These are phyloP conservation scores for Xylariaceae sp. DNA, from an alignment of 2,329 filamentous ascomycete genomes.

Conservation along the genomic window DNA sequence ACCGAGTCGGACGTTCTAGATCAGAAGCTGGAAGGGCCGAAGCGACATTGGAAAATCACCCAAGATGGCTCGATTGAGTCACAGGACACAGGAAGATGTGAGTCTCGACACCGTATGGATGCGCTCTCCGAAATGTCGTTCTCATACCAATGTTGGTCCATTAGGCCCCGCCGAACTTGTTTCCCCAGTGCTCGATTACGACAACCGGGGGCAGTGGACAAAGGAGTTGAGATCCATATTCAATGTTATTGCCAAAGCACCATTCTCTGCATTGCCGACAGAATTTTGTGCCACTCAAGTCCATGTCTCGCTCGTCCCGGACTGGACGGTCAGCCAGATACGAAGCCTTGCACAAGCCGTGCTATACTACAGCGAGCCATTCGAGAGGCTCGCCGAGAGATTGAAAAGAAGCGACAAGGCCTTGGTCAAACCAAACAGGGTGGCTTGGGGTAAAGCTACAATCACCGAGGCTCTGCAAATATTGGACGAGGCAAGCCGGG, in stretches of 20 bases:
- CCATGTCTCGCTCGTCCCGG: constrained; percentile 31
- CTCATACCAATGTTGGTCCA: neutral
- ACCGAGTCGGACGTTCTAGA: too few relatives aligned
- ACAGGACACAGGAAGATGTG: neutral
- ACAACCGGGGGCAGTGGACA: neutral
- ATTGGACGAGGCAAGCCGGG: too few relatives aligned
- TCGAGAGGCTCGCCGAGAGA: constrained; percentile 24
- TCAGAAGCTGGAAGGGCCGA: too few relatives aligned
- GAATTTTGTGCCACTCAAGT: constrained; percentile 19
- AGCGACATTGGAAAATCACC: too few relatives aligned
- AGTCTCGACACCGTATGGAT: neutral
- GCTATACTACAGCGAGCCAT: constrained; percentile 37
- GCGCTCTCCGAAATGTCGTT: neutral
- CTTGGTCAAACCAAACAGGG: neutral
- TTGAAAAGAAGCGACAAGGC: neutral
- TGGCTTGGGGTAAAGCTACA: neutral
- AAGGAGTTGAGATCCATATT: neutral
- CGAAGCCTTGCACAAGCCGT: constrained; percentile 34
- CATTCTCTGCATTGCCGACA: neutral
- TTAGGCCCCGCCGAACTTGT: neutral
- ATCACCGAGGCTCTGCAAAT: neutral
- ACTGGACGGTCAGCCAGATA: neutral
- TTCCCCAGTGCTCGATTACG: neutral
- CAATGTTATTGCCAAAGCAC: neutral
- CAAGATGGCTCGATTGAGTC: neutral